Base-by-base conservation (phyloP, 768 basidiomycete species). In the Mycena kentingensis region DNA sequence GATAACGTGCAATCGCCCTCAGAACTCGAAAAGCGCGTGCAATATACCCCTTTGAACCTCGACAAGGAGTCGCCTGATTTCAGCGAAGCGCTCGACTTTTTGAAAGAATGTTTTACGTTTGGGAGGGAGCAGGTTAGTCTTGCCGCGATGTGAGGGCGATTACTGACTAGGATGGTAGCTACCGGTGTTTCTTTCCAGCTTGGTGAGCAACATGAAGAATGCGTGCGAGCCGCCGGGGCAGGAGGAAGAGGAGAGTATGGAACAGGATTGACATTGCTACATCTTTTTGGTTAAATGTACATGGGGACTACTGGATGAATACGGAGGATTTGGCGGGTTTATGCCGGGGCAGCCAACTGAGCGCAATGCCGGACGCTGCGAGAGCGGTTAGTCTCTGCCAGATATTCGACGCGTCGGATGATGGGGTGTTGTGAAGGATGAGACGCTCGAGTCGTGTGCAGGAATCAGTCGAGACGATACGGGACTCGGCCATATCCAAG, bases 51-150 rank as follows among this genome's bases (percentile, higher is more conserved):
- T 3, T 67, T 78, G 16, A 72, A 82, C 25, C 76, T 92, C 5
- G 84, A 90, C 46, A 80, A 80, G 49, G 87, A 90, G 64, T 51
- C 72, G 0, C 58, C 63, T 5, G 78, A 83, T 8, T 84, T 85
- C 63, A 75, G 80, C n/a, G 68, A 79, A 29, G 74, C 73, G 24
- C 67, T 93, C 19, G 79, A 77, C 18, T 91, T 86, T 65, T 72
- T 93, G 52, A 73, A 69, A 29, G 73, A 73, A 1, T 67, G 81
- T 1, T 93, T 93, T 66, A 83, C 85, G 10, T 93, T 93, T 64
- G 73, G 77, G 49, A 76, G 78, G 29, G 72, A 77, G 11, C 90
- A 93, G 67, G 58, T 49, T 6, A 46, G 51, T 16, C 11, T n/a
- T 15, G 16, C 5, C 3, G 12, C 31, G n/a, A 5, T 5, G 5